Evolutionary conservation across 495 filamentous ascomycete species (phyloP).

Genomic region (Xylaria cubensis): DNA sequence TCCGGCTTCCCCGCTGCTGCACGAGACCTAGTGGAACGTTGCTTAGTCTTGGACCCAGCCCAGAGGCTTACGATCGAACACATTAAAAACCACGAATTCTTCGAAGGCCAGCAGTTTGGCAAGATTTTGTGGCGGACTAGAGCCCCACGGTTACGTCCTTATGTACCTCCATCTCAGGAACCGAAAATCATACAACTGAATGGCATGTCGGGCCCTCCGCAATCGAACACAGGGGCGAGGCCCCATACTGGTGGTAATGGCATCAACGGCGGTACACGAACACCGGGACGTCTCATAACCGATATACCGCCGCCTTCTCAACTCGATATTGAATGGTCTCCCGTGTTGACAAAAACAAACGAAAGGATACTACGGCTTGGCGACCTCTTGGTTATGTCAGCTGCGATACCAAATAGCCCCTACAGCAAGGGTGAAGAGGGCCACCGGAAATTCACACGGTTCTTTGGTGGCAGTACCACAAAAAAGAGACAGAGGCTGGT

Average conservation of each 20-base stretch:
- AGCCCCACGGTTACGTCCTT: constrained; percentile 86
- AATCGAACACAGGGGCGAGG: constrained; percentile 56
- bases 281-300: constrained; percentile 83
- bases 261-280: constrained; percentile 45
- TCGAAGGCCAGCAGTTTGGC: constrained; percentile 88
- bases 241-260: constrained; percentile 39
- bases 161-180: constrained; percentile 79
- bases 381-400: constrained; percentile 81
- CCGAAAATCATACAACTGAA: constrained; percentile 81
- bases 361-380: constrained; percentile 96
- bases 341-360: constrained; percentile 86
- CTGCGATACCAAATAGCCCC: constrained; percentile 74
- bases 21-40: constrained; percentile 88
- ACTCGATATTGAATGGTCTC: constrained; percentile 98
- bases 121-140: constrained; percentile 88
- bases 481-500: constrained; percentile 94
- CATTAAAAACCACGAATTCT: constrained; percentile 97
- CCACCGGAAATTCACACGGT: constrained; percentile 85
- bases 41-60: constrained; percentile 88
- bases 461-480: constrained; percentile 87
- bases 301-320: constrained; percentile 96
- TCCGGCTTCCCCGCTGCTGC: constrained; percentile 87
- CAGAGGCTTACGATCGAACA: constrained; percentile 92
- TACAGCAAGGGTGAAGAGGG: constrained; percentile 64
- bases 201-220: constrained; percentile 58